Evolutionary conservation across 2,329 filamentous ascomycete species (phyloP).

Genomic region (Dactylellina haptotyla): DNA sequence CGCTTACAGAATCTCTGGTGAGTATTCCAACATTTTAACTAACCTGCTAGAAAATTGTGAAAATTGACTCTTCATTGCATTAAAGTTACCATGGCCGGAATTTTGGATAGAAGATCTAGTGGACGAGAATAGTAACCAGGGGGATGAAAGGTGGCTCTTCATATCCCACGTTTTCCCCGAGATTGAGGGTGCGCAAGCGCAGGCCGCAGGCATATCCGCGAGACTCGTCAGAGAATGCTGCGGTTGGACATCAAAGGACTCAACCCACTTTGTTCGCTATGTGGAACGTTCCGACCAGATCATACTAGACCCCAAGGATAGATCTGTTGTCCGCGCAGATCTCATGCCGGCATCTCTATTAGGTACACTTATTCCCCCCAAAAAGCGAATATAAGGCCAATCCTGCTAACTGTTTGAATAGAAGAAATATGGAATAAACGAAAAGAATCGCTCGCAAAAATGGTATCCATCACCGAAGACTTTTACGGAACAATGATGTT

Average conservation of each 20-base stretch:
- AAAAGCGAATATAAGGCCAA: neutral
- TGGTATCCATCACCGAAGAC: conserved; percentile 1
- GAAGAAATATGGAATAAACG: conserved; percentile 24
- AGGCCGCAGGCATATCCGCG: conserved; percentile 16
- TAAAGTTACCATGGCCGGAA: conserved; percentile 24
- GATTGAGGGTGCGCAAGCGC: conserved; percentile 4
- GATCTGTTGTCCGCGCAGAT: conserved; percentile 10
- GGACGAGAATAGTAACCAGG: conserved; percentile 1
- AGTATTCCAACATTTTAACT: neutral
- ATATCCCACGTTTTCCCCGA: conserved; percentile 22
- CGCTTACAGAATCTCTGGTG: conserved; percentile 4
- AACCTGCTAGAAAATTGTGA: neutral
- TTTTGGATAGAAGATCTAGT: conserved; percentile 26
- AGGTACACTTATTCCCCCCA: neutral
- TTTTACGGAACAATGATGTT: conserved; percentile 14
- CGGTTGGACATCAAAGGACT: conserved; percentile 27
- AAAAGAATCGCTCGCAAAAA: conserved; percentile 1
- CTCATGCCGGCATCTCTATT: conserved; percentile 8
- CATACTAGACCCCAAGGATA: conserved; percentile 10
- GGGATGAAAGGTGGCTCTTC: conserved; percentile 22
- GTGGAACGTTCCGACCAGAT: conserved; percentile 1
- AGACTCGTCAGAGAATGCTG: conserved; percentile 16
- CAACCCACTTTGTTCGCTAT: conserved; percentile 18
- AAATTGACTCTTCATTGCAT: neutral
- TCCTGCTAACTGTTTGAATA: neutral